These are phyloP conservation scores for Microbotryomycetes sp. DNA, from an alignment of 1,284 basidiomycete genomes.

Conservation along the genomic window DNA sequence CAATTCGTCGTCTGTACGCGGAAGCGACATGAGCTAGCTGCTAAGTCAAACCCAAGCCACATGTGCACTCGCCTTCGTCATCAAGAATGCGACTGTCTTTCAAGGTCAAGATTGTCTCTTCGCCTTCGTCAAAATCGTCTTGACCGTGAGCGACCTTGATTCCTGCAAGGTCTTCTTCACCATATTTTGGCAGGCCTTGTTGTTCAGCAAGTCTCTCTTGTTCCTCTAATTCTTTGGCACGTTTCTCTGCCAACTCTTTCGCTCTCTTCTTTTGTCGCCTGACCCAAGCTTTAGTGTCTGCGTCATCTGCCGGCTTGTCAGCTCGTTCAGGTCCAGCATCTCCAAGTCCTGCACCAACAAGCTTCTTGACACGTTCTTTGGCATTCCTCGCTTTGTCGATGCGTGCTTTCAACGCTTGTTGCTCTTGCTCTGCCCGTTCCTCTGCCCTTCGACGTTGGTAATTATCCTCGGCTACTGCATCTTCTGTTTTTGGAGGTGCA, in stretches of 20 bases:
- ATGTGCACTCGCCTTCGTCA: slow-evolving; percentile 62
- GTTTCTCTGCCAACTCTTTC: slow-evolving; percentile 69
- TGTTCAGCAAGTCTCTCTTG: slow-evolving; percentile 67
- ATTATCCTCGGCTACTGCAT: slow-evolving; percentile 57
- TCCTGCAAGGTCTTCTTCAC: slow-evolving; percentile 66
- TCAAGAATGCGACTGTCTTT: slow-evolving; percentile 92
- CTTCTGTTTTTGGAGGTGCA: slow-evolving; percentile 45
- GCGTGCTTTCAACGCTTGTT: slow-evolving; percentile 49
- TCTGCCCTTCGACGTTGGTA: slow-evolving; percentile 64
- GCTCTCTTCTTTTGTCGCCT: slow-evolving; percentile 80
- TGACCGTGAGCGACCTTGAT: slow-evolving; percentile 94
- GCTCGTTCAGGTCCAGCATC: slow-evolving; percentile 69
- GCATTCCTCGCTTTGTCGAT: slow-evolving; percentile 73
- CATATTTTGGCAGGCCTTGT: slow-evolving; percentile 50
- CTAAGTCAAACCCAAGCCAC: not conserved
- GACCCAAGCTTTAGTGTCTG: slow-evolving; percentile 63
- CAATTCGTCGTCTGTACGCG: slow-evolving; percentile 78
- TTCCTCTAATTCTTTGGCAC: slow-evolving; percentile 68
- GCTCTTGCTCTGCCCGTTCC: slow-evolving; percentile 64
- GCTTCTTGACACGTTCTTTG: slow-evolving; percentile 78
- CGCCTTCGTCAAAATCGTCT: slow-evolving; percentile 82
- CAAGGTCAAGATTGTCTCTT: slow-evolving; percentile 89
- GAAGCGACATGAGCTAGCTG: not conserved
- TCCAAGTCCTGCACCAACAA: slow-evolving; percentile 84
- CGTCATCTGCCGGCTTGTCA: slow-evolving; percentile 47